Conservation (phyloP, 257 asterid genomes). For the Solanum dulcamara region DNA sequence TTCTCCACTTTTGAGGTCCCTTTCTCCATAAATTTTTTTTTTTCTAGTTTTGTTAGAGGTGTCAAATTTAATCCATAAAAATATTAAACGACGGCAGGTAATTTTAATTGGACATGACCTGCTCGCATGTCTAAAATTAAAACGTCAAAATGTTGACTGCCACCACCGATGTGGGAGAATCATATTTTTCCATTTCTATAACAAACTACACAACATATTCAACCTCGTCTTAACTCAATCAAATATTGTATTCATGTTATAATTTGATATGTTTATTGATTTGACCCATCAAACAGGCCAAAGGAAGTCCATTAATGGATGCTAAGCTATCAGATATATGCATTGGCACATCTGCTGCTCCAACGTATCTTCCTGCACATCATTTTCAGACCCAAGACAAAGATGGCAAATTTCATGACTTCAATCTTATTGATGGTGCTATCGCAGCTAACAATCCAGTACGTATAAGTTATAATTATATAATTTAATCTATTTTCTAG, state of each 20-base stretch:
- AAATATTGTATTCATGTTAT: too few species aligned
- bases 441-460: slow-evolving; percentile 71
- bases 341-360: slow-evolving; percentile 60
- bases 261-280: not conserved
- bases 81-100: too few species aligned
- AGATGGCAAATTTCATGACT: slow-evolving; percentile 17
- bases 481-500: not conserved
- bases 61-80: not conserved
- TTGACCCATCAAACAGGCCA: slow-evolving; percentile 16
- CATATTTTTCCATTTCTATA: too few species aligned
- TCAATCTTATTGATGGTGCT: slow-evolving; percentile 52
- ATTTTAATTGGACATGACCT: too few species aligned
- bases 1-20: slow-evolving; percentile 42
- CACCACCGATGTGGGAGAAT: too few species aligned
- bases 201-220: too few species aligned
- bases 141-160: too few species aligned
- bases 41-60: not conserved
- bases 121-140: too few species aligned
- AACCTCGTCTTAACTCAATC: not conserved
- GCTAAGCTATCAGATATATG: slow-evolving; percentile 52
- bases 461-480: not conserved
- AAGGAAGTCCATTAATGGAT: slow-evolving; percentile 19
- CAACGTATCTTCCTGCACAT: slow-evolving; percentile 52
- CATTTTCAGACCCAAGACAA: slow-evolving; percentile 17
- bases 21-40: not conserved